Percentiles rank a stretch among this genome's conserved stretches.
phyloP scores from a whole-genome alignment of 495 filamentous ascomycete species.

The Hyphodiscus hymeniophilus region DNA sequence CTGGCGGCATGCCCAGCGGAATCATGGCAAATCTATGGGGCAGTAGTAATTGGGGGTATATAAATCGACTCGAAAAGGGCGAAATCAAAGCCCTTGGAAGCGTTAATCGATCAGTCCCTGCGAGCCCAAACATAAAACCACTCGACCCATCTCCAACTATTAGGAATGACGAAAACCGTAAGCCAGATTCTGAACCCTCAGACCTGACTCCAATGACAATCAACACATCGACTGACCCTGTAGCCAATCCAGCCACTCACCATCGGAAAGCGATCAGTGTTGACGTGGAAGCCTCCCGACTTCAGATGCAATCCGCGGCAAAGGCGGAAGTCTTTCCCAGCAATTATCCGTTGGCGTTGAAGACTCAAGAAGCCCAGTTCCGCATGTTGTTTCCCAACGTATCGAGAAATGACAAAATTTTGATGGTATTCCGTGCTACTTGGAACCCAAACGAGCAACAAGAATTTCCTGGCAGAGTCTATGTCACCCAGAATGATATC shows the following conservation, averaged over 20 bases:
- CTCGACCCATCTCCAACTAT: slow-evolving; percentile 15
- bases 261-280: slow-evolving; percentile 82
- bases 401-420: slow-evolving; percentile 60
- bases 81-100: slow-evolving; percentile 8
- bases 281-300: slow-evolving; percentile 38
- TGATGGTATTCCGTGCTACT: slow-evolving; percentile 55
- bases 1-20: slow-evolving; percentile 67
- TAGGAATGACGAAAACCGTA: slow-evolving; percentile 17
- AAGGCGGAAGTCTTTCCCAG: slow-evolving; percentile 57
- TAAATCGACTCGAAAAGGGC: slow-evolving; percentile 40
- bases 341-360: slow-evolving; percentile 76
- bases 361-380: slow-evolving; percentile 88
- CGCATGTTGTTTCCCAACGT: slow-evolving; percentile 81
- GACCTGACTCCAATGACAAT: slow-evolving; percentile 8
- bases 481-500: slow-evolving; percentile 74
- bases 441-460: slow-evolving; percentile 68
- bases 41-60: slow-evolving; percentile 71
- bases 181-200: slow-evolving; percentile 12
- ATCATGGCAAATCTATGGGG: slow-evolving; percentile 93
- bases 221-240: slow-evolving; percentile 14
- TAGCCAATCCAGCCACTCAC: slow-evolving; percentile 5
- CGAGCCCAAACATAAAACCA: slow-evolving; percentile 13
- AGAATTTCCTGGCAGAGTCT: slow-evolving; percentile 80
- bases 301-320: slow-evolving; percentile 12
- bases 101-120: slow-evolving; percentile 11